Evolutionary conservation across 2,329 filamentous ascomycete genomes (phyloP).

Genomic region (Stagonosporopsis rhizophila): DNA sequence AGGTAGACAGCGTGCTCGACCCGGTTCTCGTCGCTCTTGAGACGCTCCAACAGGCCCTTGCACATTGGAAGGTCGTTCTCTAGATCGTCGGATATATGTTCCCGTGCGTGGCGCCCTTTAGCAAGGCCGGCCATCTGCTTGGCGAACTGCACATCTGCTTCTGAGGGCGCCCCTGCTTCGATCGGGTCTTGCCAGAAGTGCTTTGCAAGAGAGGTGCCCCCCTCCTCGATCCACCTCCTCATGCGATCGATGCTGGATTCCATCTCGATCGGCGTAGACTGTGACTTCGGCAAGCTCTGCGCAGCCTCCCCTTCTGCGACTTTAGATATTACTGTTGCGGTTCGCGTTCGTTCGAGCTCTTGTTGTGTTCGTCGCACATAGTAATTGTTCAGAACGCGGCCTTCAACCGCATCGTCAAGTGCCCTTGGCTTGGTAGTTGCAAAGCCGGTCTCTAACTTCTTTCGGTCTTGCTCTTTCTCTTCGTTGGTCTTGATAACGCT

Average conservation of each 20-base stretch:
- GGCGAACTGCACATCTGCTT: constrained; percentile 31
- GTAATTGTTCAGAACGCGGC: constrained; percentile 39
- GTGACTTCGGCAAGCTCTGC: neutral
- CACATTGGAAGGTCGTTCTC: constrained; percentile 36
- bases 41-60: constrained; percentile 32
- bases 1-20: constrained; percentile 15
- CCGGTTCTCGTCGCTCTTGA: constrained; percentile 35
- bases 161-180: constrained; percentile 31
- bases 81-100: constrained; percentile 36
- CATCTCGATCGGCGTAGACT: constrained; percentile 9
- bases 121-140: constrained; percentile 26
- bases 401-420: constrained; percentile 33
- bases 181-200: constrained; percentile 45
- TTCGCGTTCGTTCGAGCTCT: constrained; percentile 24
- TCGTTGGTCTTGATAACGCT: constrained; percentile 16
- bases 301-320: neutral
- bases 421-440: constrained; percentile 19
- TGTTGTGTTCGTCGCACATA: constrained; percentile 36
- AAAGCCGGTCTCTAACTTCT: constrained; percentile 41
- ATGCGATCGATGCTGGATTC: constrained; percentile 41
- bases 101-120: constrained; percentile 33
- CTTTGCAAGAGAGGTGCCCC: constrained; percentile 33
- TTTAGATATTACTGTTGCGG: neutral
- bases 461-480: constrained; percentile 24
- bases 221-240: constrained; percentile 39